A percentile compares a stretch with the other conserved stretches of the same genome.
Conservation (phyloP, 192 early-diverging fungal species). For the Coemansia sp. region DNA sequence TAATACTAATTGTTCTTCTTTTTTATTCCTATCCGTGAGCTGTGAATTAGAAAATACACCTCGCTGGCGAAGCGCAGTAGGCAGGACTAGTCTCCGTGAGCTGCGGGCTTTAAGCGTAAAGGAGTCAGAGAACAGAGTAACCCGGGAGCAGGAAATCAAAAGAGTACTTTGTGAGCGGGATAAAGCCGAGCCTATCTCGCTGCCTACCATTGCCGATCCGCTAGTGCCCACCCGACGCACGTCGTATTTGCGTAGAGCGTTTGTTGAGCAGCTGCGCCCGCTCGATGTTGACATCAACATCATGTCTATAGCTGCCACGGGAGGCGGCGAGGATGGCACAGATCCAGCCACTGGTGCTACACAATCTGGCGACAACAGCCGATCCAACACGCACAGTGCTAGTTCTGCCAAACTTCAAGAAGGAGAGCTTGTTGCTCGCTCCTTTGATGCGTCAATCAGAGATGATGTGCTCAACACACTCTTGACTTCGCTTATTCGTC, state of each 20-base stretch:
- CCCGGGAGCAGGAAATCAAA: conserved; percentile 24
- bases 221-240: neutral
- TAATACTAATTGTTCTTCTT: neutral
- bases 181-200: neutral
- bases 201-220: neutral
- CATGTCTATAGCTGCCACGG: neutral
- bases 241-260: conserved; percentile 21
- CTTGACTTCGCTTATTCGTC: conserved; percentile 32
- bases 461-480: conserved; percentile 41
- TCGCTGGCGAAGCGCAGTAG: conserved; percentile 15
- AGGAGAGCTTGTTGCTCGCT: conserved; percentile 9
- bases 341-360: conserved; percentile 1
- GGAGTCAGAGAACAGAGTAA: conserved; percentile 21
- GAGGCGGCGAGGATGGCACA: conserved; percentile 10
- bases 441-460: conserved; percentile 30
- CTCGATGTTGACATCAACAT: conserved; percentile 14
- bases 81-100: conserved; percentile 18
- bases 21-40: neutral
- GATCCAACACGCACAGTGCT: neutral
- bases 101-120: conserved; percentile 14
- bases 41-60: neutral
- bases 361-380: neutral
- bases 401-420: neutral
- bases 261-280: conserved; percentile 39
- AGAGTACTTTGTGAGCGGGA: conserved; percentile 22